Percentiles rank a stretch among this genome's conserved stretches.
Conservation (phyloP, 2,329 filamentous ascomycete genomes). For the Calycina herbarum region DNA sequence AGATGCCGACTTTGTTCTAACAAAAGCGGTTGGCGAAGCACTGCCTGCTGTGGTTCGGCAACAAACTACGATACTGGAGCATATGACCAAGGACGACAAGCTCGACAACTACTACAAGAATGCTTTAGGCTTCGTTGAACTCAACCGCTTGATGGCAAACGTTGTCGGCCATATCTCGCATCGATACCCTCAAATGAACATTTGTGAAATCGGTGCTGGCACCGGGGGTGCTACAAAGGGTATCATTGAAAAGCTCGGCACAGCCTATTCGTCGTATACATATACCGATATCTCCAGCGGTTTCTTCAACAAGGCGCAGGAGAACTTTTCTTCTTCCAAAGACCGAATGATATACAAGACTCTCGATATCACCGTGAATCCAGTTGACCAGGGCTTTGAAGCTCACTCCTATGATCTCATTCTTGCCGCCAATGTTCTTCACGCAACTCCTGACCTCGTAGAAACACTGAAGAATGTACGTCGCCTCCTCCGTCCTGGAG, state of each 20-base stretch:
- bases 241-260: background rate
- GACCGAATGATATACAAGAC: slow-evolving; percentile 36
- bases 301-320: slow-evolving; percentile 42
- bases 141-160: background rate
- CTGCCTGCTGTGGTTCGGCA: background rate
- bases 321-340: slow-evolving; percentile 30
- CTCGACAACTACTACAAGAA: slow-evolving; percentile 15
- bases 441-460: slow-evolving; percentile 39
- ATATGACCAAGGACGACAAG: slow-evolving; percentile 7
- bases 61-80: slow-evolving; percentile 1
- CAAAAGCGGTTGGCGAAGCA: background rate
- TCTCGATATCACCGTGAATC: slow-evolving; percentile 38
- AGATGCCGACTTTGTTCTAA: background rate
- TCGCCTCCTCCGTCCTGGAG: slow-evolving; percentile 44
- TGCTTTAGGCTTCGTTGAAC: slow-evolving; percentile 2
- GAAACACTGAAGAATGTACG: slow-evolving; percentile 38
- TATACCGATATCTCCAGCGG: slow-evolving; percentile 30
- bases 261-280: background rate
- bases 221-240: too few species aligned
- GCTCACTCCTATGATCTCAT: slow-evolving; percentile 42
- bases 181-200: slow-evolving; percentile 38
- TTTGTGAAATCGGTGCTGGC: slow-evolving; percentile 29
- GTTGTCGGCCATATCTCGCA: slow-evolving; percentile 28
- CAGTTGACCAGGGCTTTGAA: slow-evolving; percentile 37
- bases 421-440: slow-evolving; percentile 42